These are phyloP conservation scores for Sugiyamaella lignohabitans DNA, from an alignment of 805 yeast genomes.

Conservation along the genomic window DNA sequence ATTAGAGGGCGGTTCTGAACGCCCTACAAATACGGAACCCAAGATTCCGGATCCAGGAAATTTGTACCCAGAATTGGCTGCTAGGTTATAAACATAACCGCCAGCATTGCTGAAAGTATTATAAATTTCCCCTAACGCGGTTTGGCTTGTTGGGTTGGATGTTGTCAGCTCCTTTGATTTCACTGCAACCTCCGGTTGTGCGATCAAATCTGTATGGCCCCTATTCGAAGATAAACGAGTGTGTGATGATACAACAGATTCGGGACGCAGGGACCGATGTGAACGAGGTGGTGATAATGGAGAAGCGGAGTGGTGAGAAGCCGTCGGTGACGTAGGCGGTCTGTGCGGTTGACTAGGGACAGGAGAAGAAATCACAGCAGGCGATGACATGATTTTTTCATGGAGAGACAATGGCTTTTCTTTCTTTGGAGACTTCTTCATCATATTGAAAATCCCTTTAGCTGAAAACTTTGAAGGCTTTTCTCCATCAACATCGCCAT, in stretches of 20 bases:
- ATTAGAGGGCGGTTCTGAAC: not conserved
- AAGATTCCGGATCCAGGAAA: not conserved
- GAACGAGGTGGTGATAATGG: not conserved
- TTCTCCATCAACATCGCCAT: not conserved
- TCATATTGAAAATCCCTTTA: not conserved
- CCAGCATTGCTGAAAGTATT: not conserved
- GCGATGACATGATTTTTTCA: not conserved
- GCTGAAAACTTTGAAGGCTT: slow-evolving; percentile 3
- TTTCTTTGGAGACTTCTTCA: not conserved
- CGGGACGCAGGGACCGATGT: not conserved
- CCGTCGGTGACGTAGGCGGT: not conserved
- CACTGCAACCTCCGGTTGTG: not conserved
- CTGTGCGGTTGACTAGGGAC: not conserved
- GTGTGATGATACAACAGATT: no score
- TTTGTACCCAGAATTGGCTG: no score
- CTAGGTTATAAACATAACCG: not conserved
- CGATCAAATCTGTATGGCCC: not conserved
- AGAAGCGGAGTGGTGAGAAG: not conserved
- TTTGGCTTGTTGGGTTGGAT: not conserved
- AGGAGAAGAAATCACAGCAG: not conserved
- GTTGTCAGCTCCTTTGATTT: not conserved
- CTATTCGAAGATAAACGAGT: not conserved
- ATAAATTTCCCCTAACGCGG: not conserved
- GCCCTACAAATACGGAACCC: not conserved
- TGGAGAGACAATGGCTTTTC: not conserved